Percentiles rank a stretch among this genome's conserved stretches.
These are phyloP conservation scores for Fusarium sp. DNA, from an alignment of 2,329 filamentous ascomycete genomes.

Conservation along the genomic window DNA sequence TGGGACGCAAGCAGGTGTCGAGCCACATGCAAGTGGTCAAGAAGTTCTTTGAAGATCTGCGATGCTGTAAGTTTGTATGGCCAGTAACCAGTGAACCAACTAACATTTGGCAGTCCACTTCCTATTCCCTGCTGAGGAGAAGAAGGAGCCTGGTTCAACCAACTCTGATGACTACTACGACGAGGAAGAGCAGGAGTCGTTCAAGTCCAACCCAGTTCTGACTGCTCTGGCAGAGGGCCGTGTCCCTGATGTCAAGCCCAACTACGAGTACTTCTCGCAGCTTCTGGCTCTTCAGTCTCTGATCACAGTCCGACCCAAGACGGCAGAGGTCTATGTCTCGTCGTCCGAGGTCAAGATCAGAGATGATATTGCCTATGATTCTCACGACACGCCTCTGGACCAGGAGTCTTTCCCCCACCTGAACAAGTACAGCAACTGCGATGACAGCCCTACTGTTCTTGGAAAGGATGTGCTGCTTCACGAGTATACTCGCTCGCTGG, in stretches of 20 bases:
- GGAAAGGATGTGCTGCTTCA: conserved; percentile 67
- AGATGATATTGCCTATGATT: conserved; percentile 59
- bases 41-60: conserved; percentile 72
- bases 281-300: conserved; percentile 66
- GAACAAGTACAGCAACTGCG: conserved; percentile 64
- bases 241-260: conserved; percentile 68
- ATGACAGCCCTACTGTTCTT: conserved; percentile 62
- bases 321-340: conserved; percentile 70
- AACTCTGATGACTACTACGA: conserved; percentile 67
- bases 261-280: conserved; percentile 71
- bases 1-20: conserved; percentile 74
- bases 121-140: conserved; percentile 68
- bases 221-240: conserved; percentile 69
- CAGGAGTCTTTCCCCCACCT: conserved; percentile 67
- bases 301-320: conserved; percentile 67
- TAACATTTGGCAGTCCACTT: conserved; percentile 63
- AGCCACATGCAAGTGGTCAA: conserved; percentile 79
- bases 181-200: conserved; percentile 62
- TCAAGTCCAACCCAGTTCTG: conserved; percentile 74
- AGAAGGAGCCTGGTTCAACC: conserved; percentile 69
- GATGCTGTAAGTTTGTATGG: conserved; percentile 66
- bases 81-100: background rate
- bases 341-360: conserved; percentile 64
- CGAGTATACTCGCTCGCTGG: conserved; percentile 67
- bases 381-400: conserved; percentile 58